A percentile compares a stretch with the other conserved stretches of the same genome.
Evolutionary conservation across 495 filamentous ascomycete genomes (phyloP).

Genomic region (Tuber calosporum): DNA sequence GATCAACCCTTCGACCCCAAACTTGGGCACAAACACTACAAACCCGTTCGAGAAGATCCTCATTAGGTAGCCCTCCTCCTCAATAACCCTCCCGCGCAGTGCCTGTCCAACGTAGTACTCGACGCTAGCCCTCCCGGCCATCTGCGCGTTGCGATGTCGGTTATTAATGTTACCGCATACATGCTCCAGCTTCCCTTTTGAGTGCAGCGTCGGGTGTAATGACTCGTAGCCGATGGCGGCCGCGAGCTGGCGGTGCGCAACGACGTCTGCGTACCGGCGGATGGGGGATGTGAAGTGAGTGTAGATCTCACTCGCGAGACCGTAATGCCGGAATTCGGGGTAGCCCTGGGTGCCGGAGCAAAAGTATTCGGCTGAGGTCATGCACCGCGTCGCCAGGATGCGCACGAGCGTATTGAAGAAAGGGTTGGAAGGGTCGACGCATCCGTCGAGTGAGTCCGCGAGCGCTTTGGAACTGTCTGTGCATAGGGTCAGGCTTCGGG

Average conservation of each 20-base stretch:
- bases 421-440: slow-evolving; percentile 71
- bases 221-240: slow-evolving; percentile 89
- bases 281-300: slow-evolving; percentile 98
- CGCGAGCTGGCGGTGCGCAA: slow-evolving; percentile 88
- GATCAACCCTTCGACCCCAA: slow-evolving; percentile 89
- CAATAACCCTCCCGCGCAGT: slow-evolving; percentile 67
- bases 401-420: slow-evolving; percentile 98
- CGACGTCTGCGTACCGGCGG: slow-evolving; percentile 87
- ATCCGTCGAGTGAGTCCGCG: slow-evolving; percentile 80
- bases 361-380: slow-evolving; percentile 99
- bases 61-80: slow-evolving; percentile 92
- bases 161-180: slow-evolving; percentile 98
- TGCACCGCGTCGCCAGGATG: slow-evolving; percentile 95
- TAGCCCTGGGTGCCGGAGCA: slow-evolving; percentile 85
- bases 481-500: slow-evolving; percentile 66
- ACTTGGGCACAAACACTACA: slow-evolving; percentile 88
- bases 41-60: slow-evolving; percentile 94
- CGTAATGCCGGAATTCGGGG: slow-evolving; percentile 93
- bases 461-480: slow-evolving; percentile 82
- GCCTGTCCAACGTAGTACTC: slow-evolving; percentile 97
- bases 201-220: slow-evolving; percentile 65
- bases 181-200: slow-evolving; percentile 73
- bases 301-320: slow-evolving; percentile 90
- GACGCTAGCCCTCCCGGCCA: slow-evolving; percentile 84
- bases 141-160: slow-evolving; percentile 90